Conservation (phyloP, 768 basidiomycete species). For the Agrocybe chaxingu region DNA sequence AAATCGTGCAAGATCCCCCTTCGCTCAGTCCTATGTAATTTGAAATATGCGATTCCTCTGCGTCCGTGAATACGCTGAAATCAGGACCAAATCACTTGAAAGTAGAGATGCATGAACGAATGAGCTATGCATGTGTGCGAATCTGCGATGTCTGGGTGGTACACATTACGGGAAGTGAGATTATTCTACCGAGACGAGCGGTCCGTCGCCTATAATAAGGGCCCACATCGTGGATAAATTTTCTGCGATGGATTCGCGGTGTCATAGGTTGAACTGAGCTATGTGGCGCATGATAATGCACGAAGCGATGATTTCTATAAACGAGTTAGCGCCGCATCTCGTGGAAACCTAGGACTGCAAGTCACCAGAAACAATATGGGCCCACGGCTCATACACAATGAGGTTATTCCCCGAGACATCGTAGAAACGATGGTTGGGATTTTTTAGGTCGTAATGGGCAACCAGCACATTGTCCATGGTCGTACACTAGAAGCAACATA, state of each 20-base stretch:
- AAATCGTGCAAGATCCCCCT: too few species aligned
- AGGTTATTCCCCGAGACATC: slow-evolving; percentile 61
- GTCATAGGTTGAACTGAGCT: slow-evolving; percentile 42
- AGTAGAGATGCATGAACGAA: too few species aligned
- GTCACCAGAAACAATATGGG: slow-evolving; percentile 50
- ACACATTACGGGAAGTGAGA: too few species aligned
- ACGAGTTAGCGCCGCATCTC: slow-evolving; percentile 1
- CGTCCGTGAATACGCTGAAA: too few species aligned
- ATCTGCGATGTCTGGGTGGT: too few species aligned
- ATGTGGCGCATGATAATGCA: slow-evolving; percentile 66
- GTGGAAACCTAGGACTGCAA: background rate
- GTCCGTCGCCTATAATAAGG: background rate
- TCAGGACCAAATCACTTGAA: too few species aligned
- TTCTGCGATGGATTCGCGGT: background rate
- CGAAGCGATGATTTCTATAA: slow-evolving; percentile 53
- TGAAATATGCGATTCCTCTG: too few species aligned
- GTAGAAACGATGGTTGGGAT: slow-evolving; percentile 50
- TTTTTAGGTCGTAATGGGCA: slow-evolving; percentile 65
- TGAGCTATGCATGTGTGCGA: too few species aligned
- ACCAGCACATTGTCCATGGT: slow-evolving; percentile 51
- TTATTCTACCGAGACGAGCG: too few species aligned
- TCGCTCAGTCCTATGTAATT: too few species aligned
- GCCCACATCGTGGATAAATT: background rate
- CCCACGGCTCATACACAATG: slow-evolving; percentile 55
- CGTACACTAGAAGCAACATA: slow-evolving; percentile 40